Conservation (phyloP, 1,284 basidiomycete genomes). For the Mycosarcoma mackinlayi region DNA sequence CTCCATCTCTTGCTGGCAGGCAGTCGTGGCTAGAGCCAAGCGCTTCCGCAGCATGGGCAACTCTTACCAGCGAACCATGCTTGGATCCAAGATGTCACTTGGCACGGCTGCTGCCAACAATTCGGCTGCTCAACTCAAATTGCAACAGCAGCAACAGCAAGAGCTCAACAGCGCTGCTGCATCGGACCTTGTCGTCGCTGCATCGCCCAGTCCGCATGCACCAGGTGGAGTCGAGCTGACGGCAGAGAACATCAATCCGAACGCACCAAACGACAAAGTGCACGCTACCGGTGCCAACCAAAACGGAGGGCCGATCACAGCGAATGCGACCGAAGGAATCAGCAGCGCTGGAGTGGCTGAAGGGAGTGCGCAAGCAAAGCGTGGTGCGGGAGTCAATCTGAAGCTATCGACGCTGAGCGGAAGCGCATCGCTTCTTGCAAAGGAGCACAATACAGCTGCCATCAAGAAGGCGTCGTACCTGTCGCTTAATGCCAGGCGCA, state of each 20-base stretch:
- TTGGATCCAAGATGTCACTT: conserved; percentile 16
- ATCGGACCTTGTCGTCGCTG: conserved; percentile 12
- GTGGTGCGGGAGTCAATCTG: conserved; percentile 25
- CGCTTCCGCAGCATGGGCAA: conserved; percentile 43
- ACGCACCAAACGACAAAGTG: conserved; percentile 6
- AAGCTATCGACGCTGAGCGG: conserved; percentile 37
- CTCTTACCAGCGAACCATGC: conserved; percentile 33
- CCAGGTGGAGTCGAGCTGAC: conserved; percentile 31
- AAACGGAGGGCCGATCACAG: not conserved
- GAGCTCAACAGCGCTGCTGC: conserved; percentile 15
- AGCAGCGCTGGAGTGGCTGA: conserved; percentile 9
- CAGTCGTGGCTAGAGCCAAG: conserved; percentile 54
- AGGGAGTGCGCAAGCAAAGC: conserved; percentile 10
- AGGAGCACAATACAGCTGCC: conserved; percentile 42
- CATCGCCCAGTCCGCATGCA: conserved; percentile 31
- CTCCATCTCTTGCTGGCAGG: conserved; percentile 90
- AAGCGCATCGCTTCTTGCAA: conserved; percentile 36
- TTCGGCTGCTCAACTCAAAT: conserved; percentile 20
- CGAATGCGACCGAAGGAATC: conserved; percentile 5
- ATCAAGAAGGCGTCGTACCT: conserved; percentile 69
- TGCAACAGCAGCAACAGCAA: conserved; percentile 40
- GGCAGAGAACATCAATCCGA: conserved; percentile 9
- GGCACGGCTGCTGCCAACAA: conserved; percentile 16
- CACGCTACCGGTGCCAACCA: not conserved
- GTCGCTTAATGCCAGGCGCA: conserved; percentile 90